Percentiles rank a stretch among this genome's conserved stretches.
Evolutionary conservation across 345 rosid species (phyloP).

Genomic region (Brassica nigra): DNA sequence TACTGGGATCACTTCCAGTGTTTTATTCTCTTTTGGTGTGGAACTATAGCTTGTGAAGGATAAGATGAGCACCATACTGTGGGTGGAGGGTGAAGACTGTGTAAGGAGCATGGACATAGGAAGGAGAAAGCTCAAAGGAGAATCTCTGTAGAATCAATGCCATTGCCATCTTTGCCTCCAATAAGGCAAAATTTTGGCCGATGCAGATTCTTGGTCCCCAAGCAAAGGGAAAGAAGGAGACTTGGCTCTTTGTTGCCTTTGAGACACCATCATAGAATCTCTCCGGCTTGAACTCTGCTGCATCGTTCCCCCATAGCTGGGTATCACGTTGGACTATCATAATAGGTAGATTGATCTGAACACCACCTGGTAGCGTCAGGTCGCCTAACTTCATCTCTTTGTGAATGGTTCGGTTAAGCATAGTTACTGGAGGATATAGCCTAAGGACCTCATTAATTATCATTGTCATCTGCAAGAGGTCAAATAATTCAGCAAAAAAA

Average conservation of each 20-base stretch:
- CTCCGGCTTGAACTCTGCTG: slow-evolving; percentile 4
- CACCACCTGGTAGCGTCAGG: background rate
- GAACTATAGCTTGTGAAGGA: background rate
- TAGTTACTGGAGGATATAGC: background rate
- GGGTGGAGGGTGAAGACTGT: slow-evolving; percentile 4
- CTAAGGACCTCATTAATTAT: background rate
- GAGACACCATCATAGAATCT: background rate
- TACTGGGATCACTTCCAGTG: background rate
- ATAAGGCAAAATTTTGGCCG: background rate
- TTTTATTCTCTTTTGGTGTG: background rate
- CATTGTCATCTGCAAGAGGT: background rate
- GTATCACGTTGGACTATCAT: background rate
- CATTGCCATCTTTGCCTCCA: background rate
- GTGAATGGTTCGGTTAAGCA: background rate
- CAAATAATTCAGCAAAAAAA: background rate
- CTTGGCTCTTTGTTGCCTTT: background rate
- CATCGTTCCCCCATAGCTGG: background rate
- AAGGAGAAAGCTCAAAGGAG: slow-evolving; percentile 4
- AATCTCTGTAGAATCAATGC: background rate
- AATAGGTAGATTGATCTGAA: background rate
- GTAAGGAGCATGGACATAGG: slow-evolving; percentile 4
- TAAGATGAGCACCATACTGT: background rate
- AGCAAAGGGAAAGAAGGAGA: slow-evolving; percentile 3
- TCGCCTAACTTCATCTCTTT: background rate
- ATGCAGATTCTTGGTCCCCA: slow-evolving; percentile 2